These are phyloP conservation scores for Musa itinerans DNA, from an alignment of 176 grass and related monocot genomes.

Conservation along the genomic window DNA sequence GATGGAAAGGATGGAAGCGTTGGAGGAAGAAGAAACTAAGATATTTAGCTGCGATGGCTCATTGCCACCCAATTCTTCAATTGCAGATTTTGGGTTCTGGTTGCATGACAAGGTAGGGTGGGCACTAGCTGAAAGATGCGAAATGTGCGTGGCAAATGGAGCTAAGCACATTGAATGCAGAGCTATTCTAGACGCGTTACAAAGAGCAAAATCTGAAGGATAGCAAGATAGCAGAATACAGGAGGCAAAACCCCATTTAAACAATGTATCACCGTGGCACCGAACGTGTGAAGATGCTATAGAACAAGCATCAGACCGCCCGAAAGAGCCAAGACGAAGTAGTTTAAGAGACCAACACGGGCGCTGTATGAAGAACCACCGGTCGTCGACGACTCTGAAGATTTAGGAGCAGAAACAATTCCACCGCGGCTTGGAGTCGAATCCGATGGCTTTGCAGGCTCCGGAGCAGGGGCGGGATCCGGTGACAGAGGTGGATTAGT, in stretches of 20 bases:
- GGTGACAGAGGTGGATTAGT: slow-evolving; percentile 55
- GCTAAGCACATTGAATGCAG: too few species aligned
- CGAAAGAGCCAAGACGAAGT: slow-evolving; percentile 29
- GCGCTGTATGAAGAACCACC: slow-evolving; percentile 26
- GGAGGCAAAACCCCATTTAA: background rate
- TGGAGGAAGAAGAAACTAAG: too few species aligned
- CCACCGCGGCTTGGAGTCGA: slow-evolving; percentile 23
- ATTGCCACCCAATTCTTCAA: too few species aligned
- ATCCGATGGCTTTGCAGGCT: slow-evolving; percentile 41
- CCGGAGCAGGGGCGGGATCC: slow-evolving; percentile 65
- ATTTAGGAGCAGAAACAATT: slow-evolving; percentile 25
- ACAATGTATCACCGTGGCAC: background rate
- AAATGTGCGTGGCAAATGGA: too few species aligned
- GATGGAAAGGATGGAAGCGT: too few species aligned
- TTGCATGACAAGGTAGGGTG: too few species aligned
- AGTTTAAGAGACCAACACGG: slow-evolving; percentile 10
- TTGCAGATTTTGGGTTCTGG: too few species aligned
- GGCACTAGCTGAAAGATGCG: too few species aligned
- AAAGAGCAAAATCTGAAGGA: background rate
- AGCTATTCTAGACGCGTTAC: background rate
- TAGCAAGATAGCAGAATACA: background rate
- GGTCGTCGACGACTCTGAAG: slow-evolving; percentile 10
- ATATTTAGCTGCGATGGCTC: too few species aligned
- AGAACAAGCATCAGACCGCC: slow-evolving; percentile 42
- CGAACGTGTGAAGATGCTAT: background rate